A percentile compares a stretch with the other conserved stretches of the same genome.
Conservation (phyloP, 768 basidiomycete genomes). For the Leccinum disarticulatum region DNA sequence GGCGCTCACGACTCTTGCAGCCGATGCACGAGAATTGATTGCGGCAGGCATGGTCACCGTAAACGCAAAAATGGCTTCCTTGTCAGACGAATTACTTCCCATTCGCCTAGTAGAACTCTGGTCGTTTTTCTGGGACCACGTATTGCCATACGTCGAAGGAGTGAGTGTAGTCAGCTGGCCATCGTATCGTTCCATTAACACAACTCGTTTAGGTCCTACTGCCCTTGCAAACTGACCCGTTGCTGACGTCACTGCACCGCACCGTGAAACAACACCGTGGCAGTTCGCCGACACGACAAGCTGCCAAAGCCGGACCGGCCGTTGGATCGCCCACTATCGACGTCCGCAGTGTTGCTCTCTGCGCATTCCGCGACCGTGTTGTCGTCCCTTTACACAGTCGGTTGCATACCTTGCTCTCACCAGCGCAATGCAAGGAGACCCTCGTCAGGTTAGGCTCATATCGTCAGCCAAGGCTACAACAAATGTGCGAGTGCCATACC, state of each 20-base stretch:
- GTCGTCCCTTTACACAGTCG: conserved; percentile 63
- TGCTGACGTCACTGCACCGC: conserved; percentile 69
- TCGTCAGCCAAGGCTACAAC: conserved; percentile 71
- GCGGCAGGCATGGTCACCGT: conserved; percentile 89
- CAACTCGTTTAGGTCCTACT: conserved; percentile 49
- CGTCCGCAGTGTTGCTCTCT: conserved; percentile 76
- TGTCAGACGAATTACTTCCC: conserved; percentile 79
- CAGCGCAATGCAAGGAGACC: conserved; percentile 54
- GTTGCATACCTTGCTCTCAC: conserved; percentile 55
- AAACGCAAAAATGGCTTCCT: conserved; percentile 73
- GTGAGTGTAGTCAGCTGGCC: conserved; percentile 42
- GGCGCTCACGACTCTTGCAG: conserved; percentile 70
- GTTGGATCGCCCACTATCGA: conserved; percentile 56
- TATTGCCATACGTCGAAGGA: conserved; percentile 85
- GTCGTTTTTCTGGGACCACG: conserved; percentile 92
- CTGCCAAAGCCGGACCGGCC: conserved; percentile 39
- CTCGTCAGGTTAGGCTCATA: conserved; percentile 54
- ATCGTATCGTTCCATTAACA: background rate
- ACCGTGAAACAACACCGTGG: conserved; percentile 54
- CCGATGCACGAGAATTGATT: conserved; percentile 81
- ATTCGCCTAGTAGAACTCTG: conserved; percentile 82
- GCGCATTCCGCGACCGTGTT: conserved; percentile 78
- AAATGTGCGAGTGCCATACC: conserved; percentile 56
- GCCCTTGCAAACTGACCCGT: conserved; percentile 59
- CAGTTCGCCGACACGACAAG: conserved; percentile 53